phyloP scores from a whole-genome alignment of 2,329 filamentous ascomycete species.

The Trichoderma atroviride region DNA sequence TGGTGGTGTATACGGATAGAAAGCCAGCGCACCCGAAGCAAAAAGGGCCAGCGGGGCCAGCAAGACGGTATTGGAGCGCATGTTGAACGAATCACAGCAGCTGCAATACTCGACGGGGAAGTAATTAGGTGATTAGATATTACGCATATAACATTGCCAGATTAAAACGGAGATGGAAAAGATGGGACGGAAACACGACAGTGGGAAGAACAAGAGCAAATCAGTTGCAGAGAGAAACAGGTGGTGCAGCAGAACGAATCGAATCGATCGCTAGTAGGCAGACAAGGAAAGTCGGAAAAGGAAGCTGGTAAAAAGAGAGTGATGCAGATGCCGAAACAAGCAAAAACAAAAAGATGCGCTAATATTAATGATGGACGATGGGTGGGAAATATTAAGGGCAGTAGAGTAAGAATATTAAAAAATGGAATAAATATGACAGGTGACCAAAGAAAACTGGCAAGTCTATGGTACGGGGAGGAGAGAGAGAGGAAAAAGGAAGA shows the following conservation, averaged over 20 bases:
- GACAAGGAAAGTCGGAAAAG: constrained; percentile 8
- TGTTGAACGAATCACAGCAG: constrained; percentile 31
- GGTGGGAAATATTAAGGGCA: not conserved
- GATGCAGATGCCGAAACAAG: constrained; percentile 26
- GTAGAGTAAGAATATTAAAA: constrained; percentile 6
- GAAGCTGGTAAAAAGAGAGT: constrained; percentile 3
- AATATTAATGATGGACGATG: constrained; percentile 25
- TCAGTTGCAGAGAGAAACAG: not conserved
- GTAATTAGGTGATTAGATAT: constrained; percentile 28
- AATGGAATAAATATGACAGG: constrained; percentile 25
- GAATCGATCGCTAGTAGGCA: constrained; percentile 6
- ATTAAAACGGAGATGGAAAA: not conserved
- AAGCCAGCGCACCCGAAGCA: constrained; percentile 49
- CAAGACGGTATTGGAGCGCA: constrained; percentile 43
- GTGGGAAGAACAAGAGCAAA: not conserved
- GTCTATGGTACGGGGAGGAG: constrained; percentile 15
- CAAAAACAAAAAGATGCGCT: constrained; percentile 25
- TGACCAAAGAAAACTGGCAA: constrained; percentile 15
- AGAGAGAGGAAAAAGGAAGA: not conserved
- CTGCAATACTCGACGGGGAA: constrained; percentile 29
- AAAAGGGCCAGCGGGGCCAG: constrained; percentile 54
- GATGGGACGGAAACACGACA: not conserved
- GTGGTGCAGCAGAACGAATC: constrained; percentile 1
- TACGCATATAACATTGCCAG: constrained; percentile 28
- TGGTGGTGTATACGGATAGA: constrained; percentile 50